These are phyloP conservation scores for Blastocystis sp. DNA, from an alignment of 352 stramenopile genomes.

Conservation along the genomic window DNA sequence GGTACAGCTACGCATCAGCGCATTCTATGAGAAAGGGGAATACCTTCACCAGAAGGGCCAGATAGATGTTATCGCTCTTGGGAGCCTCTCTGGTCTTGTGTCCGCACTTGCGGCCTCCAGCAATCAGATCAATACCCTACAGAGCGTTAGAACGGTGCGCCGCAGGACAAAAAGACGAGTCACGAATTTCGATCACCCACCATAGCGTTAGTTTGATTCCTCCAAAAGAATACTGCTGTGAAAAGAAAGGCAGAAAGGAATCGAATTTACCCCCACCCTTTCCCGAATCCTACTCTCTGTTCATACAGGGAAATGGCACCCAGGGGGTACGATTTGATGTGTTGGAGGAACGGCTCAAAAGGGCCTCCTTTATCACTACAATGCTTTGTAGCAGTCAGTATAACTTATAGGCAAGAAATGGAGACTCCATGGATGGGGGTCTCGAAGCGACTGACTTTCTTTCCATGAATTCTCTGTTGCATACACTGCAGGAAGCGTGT, in stretches of 20 bases:
- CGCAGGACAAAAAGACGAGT: not conserved
- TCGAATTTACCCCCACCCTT: not conserved
- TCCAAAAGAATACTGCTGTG: not conserved
- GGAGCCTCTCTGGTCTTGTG: constrained; percentile 12
- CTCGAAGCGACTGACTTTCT: no score
- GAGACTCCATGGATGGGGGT: no score
- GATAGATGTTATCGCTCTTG: no score
- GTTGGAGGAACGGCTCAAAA: no score
- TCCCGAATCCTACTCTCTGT: not conserved
- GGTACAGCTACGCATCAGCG: no score
- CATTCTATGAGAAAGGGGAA: no score
- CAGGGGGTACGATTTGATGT: not conserved
- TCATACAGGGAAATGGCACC: not conserved
- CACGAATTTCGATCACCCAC: not conserved
- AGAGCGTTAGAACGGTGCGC: not conserved
- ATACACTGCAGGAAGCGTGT: no score
- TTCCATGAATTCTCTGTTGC: no score
- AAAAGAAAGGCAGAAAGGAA: not conserved
- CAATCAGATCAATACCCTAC: constrained; percentile 69
- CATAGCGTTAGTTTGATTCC: not conserved
- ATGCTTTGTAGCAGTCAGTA: no score
- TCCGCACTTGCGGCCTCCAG: constrained; percentile 64
- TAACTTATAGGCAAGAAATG: no score
- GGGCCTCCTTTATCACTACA: no score
- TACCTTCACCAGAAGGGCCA: no score